Percentiles rank a stretch among this genome's conserved stretches.
Conservation (phyloP, 257 asterid species). For the Salvia miltiorrhiza region DNA sequence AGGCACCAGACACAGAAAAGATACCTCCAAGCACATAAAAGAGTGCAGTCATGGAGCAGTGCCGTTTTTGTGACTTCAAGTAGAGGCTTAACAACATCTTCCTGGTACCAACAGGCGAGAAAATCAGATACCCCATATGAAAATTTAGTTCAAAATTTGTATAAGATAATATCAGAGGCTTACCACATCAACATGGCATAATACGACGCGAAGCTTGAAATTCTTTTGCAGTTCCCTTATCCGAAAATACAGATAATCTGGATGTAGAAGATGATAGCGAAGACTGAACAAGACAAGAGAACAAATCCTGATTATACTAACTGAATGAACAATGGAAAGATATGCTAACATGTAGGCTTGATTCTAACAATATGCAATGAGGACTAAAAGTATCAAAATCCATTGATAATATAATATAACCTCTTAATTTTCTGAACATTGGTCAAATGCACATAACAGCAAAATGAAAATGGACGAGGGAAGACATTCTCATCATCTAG, state of each 20-base stretch:
- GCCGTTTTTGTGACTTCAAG: slow-evolving; percentile 96
- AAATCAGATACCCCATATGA: slow-evolving; percentile 15
- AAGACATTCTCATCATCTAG: too few relatives aligned
- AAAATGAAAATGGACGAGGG: too few relatives aligned
- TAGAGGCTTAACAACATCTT: slow-evolving; percentile 90
- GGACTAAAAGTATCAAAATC: background rate
- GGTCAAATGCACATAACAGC: too few relatives aligned
- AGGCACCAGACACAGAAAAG: background rate
- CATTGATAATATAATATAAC: too few relatives aligned
- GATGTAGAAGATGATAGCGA: slow-evolving; percentile 95
- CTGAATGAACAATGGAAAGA: background rate
- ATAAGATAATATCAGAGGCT: slow-evolving; percentile 23
- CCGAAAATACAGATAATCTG: slow-evolving; percentile 92
- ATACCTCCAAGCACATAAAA: slow-evolving; percentile 95
- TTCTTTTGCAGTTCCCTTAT: slow-evolving; percentile 92
- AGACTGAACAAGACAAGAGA: slow-evolving; percentile 54
- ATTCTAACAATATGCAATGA: slow-evolving; percentile 4
- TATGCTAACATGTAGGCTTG: too few relatives aligned
- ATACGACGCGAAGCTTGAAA: slow-evolving; percentile 78
- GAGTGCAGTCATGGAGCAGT: slow-evolving; percentile 95
- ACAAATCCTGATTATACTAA: background rate
- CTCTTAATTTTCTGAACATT: too few relatives aligned
- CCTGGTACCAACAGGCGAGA: slow-evolving; percentile 50
- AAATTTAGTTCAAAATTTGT: background rate
- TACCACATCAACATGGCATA: slow-evolving; percentile 98